Conservation (phyloP, 306 rosid genomes). For the Boehmeria nivea region DNA sequence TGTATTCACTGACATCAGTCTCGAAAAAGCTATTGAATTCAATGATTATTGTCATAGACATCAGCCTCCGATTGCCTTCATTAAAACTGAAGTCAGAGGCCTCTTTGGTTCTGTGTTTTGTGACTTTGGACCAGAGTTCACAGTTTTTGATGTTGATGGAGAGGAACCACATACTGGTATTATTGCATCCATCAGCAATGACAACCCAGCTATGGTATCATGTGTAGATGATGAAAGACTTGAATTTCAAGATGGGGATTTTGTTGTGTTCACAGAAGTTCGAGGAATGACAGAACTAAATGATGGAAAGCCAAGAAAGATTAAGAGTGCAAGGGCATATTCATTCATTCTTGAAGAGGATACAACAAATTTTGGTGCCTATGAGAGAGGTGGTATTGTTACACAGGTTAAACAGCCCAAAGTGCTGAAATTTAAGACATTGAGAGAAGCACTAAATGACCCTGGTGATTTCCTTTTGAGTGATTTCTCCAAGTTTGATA, state of each 20-base stretch:
- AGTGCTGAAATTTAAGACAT: constrained; percentile 66
- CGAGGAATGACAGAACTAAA: constrained; percentile 83
- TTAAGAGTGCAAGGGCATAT: constrained; percentile 61
- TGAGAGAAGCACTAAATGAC: constrained; percentile 55
- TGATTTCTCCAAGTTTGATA: constrained; percentile 85
- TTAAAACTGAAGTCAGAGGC: constrained; percentile 88
- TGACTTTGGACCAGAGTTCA: constrained; percentile 92
- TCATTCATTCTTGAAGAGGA: constrained; percentile 87
- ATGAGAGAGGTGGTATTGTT: constrained; percentile 75
- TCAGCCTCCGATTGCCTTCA: constrained; percentile 83
- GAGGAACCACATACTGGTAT: constrained; percentile 84
- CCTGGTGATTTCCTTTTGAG: constrained; percentile 82
- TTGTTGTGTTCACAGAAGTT: constrained; percentile 84
- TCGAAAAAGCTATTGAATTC: constrained; percentile 64
- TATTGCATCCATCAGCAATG: constrained; percentile 74
- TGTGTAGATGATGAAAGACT: constrained; percentile 92
- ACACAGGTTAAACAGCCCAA: constrained; percentile 82
- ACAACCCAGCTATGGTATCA: constrained; percentile 58
- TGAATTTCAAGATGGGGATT: constrained; percentile 93
- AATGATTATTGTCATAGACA: constrained; percentile 72
- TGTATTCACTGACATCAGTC: constrained; percentile 64
- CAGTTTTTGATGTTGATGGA: constrained; percentile 81
- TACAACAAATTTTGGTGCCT: constrained; percentile 54
- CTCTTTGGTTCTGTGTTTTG: constrained; percentile 88
- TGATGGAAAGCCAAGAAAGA: constrained; percentile 77